Evolutionary conservation across 768 basidiomycete species (phyloP), one percentile per base, ranked within the genome.

Genomic region (Dioszegia crocea): DNA sequence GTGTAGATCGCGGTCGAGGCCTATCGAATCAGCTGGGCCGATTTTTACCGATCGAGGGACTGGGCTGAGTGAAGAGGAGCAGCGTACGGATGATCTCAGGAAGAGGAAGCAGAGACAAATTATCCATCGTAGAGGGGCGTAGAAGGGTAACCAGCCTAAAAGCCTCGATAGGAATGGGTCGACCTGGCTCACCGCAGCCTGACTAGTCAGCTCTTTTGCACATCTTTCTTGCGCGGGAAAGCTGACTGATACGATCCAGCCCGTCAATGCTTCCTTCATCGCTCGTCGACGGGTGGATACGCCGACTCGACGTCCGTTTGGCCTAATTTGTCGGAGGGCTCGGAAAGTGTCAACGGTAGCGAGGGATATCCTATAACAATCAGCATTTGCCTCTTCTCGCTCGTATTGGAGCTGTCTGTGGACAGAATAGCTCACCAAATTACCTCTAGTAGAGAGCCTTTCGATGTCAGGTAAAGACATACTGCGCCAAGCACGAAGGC

Each of bases 61-160:
- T n/a, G n/a, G n/a, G n/a, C n/a, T n/a, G n/a, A n/a, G n/a, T n/a
- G n/a, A n/a, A n/a, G n/a, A n/a, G n/a, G n/a, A n/a, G 14, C 10
- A 8, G 59, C 69, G 48, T 41, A 71, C 70, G 6, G 64, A 21
- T 29, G 55, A 6, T 16, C 66, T 31, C 6, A 61, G 51, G n/a
- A 39, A 33, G 11, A 73, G n/a, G 47, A 73, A 72, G 1, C 21
- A 51, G 0, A 47, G 30, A 4, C 30, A 54, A 1, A 61, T 24
- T 19, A 66, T 45, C 9, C 36, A 41, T 41, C 49, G 66, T 11
- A 70, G 19, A 4, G 62, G 59, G 17, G 51, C 21, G 39, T 73
- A 73, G 41, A 73, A 63, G 4, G 71, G 71, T 39, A 73, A 38
- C 71, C 71, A 73, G 17, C 64, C 52, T 24, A 70, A 27, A 14